phyloP scores from a whole-genome alignment of 2,329 filamentous ascomycete species.

The Cercospora canescens region DNA sequence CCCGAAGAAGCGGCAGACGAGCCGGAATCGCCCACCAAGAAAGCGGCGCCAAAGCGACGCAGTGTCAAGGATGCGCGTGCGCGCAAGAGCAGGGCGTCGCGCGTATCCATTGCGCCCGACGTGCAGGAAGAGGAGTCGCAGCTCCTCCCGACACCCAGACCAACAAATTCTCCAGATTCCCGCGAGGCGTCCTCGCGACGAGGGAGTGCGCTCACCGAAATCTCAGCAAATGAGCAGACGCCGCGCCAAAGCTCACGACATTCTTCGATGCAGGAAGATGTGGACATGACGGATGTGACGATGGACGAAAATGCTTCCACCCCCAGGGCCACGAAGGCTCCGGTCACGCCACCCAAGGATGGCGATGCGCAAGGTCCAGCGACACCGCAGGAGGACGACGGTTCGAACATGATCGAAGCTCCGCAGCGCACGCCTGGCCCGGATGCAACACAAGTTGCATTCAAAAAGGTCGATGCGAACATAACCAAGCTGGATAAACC shows the following conservation, averaged over 20 bases:
- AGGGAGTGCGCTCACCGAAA: conserved; percentile 65
- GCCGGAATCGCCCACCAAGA: conserved; percentile 57
- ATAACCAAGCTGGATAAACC: conserved; percentile 80
- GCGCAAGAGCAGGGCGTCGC: conserved; percentile 40
- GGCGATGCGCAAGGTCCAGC: background rate
- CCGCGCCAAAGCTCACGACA: conserved; percentile 34
- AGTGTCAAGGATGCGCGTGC: conserved; percentile 53
- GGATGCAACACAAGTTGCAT: conserved; percentile 36
- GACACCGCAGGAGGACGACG: conserved; percentile 16
- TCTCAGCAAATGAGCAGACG: conserved; percentile 63
- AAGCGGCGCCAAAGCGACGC: conserved; percentile 67
- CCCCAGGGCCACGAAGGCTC: conserved; percentile 13
- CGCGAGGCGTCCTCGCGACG: conserved; percentile 38
- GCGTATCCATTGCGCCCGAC: conserved; percentile 41
- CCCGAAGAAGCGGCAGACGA: conserved; percentile 50
- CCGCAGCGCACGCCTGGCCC: conserved; percentile 16
- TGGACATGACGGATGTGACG: conserved; percentile 21
- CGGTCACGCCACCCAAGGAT: conserved; percentile 5
- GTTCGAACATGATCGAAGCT: conserved; percentile 20
- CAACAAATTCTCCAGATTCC: conserved; percentile 39
- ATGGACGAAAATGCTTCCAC: conserved; percentile 23
- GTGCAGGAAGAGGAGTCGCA: conserved; percentile 33
- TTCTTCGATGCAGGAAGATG: conserved; percentile 21
- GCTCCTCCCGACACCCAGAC: conserved; percentile 52
- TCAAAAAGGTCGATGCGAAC: conserved; percentile 74